Evolutionary conservation across 495 filamentous ascomycete species (phyloP), one percentile per base, ranked within the genome.

Genomic region (Cercophora newfieldiana): DNA sequence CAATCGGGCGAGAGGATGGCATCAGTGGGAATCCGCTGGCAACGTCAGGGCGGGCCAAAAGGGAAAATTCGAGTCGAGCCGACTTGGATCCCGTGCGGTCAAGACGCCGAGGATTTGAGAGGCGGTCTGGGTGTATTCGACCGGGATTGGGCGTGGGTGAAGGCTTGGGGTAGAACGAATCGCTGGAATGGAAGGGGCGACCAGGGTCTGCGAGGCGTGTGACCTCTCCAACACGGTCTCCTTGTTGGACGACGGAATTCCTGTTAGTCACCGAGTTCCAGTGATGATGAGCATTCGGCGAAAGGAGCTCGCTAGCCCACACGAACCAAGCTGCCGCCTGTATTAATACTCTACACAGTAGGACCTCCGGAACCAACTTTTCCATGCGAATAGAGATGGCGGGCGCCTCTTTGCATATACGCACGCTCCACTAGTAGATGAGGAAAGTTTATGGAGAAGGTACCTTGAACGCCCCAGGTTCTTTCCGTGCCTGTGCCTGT

Each of bases 81-180:
- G 57, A 47, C 62, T 63, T 61, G 57, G 63, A 65, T 64, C 24
- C 68, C 59, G 65, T 70, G 64, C 68, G n/a, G n/a, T n/a, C n/a
- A n/a, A n/a, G 28, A 58, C 55, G 56, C 70, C 68, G 66, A 72
- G 66, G 59, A 51, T 54, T 66, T 66, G 68, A n/a, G 68, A 70
- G 71, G 69, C 69, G 71, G 66, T 71, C 68, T 69, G 61, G 62
- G 64, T n/a, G 67, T 67, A 71, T 68, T 49, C 57, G 61, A 71
- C 64, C 66, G 55, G 67, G 62, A 19, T 7, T 64, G 57, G 53
- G 54, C 28, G 54, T 54, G 55, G 54, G 57, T 26, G 37, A n/a
- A n/a, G n/a, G n/a, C 47, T 25, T 30, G 28, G 54, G 63, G 67
- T 51, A 57, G 68, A 64, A 65, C 53, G 71, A 67, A 66, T 63